phyloP scores from a whole-genome alignment of 805 yeast genomes.

The Jamesozyma lodderae region DNA sequence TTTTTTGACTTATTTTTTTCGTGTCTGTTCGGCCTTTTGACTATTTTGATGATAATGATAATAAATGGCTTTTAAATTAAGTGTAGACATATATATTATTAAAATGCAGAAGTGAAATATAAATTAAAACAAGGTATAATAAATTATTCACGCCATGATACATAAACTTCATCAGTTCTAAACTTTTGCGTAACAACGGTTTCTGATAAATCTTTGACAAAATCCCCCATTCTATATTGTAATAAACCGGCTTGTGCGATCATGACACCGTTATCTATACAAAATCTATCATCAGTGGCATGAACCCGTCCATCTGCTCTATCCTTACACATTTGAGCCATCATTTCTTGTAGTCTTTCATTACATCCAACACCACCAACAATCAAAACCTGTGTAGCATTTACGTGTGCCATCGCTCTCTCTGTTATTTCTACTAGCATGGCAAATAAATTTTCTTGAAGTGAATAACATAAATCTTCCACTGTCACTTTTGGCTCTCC shows the following conservation, averaged over 20 bases:
- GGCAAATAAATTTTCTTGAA: slow-evolving; percentile 87
- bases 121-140: no score
- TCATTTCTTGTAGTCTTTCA: slow-evolving; percentile 86
- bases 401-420: slow-evolving; percentile 96
- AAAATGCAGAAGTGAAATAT: no score
- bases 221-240: slow-evolving; percentile 72
- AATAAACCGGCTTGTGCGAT: slow-evolving; percentile 95
- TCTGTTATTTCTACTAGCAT: slow-evolving; percentile 98
- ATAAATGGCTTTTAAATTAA: no score
- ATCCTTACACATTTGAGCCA: slow-evolving; percentile 88
- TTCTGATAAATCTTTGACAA: slow-evolving; percentile 43
- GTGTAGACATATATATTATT: no score
- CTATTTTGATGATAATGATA: no score
- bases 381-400: slow-evolving; percentile 76
- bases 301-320: slow-evolving; percentile 72
- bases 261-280: slow-evolving; percentile 98
- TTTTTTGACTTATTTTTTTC: no score
- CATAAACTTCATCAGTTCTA: slow-evolving; percentile 88
- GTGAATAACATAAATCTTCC: slow-evolving; percentile 84
- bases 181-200: slow-evolving; percentile 90
- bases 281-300: slow-evolving; percentile 94
- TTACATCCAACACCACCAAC: slow-evolving; percentile 99
- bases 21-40: no score
- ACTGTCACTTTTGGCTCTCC: slow-evolving; percentile 49
- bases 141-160: slow-evolving; percentile 69